A percentile compares a stretch with the other conserved stretches of the same genome.
Evolutionary conservation across 495 filamentous ascomycete genomes (phyloP).

Genomic region (Penicillium salamii): DNA sequence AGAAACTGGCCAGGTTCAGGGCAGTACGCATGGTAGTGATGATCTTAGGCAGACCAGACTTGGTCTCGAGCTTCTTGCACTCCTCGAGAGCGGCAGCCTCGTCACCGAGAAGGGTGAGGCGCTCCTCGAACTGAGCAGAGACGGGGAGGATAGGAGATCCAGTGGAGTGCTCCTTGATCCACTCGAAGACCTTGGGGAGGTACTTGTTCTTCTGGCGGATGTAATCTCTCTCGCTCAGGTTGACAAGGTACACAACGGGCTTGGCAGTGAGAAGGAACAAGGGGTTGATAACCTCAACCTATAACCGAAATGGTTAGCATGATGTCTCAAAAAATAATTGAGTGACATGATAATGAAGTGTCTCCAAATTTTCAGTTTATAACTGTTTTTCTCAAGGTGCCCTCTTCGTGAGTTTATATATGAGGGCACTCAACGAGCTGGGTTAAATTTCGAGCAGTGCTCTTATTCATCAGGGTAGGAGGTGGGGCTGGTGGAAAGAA

Average conservation of each 20-base stretch:
- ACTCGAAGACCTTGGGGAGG: constrained; percentile 84
- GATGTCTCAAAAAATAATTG: constrained; percentile 25
- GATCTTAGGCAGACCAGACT: constrained; percentile 89
- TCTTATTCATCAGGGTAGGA: constrained; percentile 90
- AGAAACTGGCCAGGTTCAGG: constrained; percentile 90
- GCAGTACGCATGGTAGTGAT: constrained; percentile 90
- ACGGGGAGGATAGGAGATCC: constrained; percentile 91
- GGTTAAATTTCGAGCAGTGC: constrained; percentile 94
- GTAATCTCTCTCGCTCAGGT: constrained; percentile 95
- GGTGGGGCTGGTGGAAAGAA: constrained; percentile 1
- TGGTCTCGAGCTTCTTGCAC: constrained; percentile 82
- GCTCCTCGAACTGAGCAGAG: constrained; percentile 89
- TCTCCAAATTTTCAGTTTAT: constrained; percentile 47
- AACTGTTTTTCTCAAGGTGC: constrained; percentile 76
- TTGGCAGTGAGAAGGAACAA: constrained; percentile 94
- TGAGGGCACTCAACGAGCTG: constrained; percentile 94
- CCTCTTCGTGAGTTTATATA: constrained; percentile 64
- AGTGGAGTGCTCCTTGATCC: constrained; percentile 85
- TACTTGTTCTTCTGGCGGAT: constrained; percentile 99
- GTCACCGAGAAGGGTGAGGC: constrained; percentile 71
- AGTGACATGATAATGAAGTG: constrained; percentile 12
- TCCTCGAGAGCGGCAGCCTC: constrained; percentile 82
- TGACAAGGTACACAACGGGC: constrained; percentile 95
- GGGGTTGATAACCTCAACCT: constrained; percentile 98
- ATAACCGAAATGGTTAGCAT: constrained; percentile 23